A percentile compares a stretch with the other conserved stretches of the same genome.
phyloP scores from a whole-genome alignment of 2,329 filamentous ascomycete genomes.

The Cladosporium velox region DNA sequence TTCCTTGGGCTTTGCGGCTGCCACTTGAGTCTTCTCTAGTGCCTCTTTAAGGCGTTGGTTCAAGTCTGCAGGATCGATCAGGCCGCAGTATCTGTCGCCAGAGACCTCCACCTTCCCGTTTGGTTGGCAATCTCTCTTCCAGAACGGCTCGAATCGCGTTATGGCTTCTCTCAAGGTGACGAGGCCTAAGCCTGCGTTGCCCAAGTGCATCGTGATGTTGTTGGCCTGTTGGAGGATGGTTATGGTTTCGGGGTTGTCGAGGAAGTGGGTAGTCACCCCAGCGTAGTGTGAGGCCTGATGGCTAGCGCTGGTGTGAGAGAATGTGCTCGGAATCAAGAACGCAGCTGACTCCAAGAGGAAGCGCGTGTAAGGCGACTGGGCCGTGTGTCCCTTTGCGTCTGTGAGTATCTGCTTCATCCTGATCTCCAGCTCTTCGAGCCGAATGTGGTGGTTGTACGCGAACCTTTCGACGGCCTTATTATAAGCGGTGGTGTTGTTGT shows the following conservation, averaged over 20 bases:
- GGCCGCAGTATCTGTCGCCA: background rate
- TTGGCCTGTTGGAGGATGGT: background rate
- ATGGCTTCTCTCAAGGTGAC: background rate
- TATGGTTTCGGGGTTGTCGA: background rate
- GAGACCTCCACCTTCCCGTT: background rate
- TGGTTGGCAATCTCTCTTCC: background rate
- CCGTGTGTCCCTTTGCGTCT: background rate
- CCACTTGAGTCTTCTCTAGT: background rate
- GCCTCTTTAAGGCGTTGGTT: background rate
- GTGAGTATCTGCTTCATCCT: background rate
- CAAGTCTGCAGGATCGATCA: background rate
- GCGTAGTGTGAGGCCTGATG: background rate
- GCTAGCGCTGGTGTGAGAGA: background rate
- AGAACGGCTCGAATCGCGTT: background rate
- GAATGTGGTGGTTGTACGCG: background rate
- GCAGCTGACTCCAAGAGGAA: background rate
- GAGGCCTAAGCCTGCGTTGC: background rate
- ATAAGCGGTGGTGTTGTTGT: background rate
- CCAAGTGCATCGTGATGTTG: background rate
- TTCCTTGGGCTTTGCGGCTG: background rate
- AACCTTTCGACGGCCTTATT: background rate
- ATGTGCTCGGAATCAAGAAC: background rate
- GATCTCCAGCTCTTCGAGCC: background rate
- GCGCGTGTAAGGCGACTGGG: background rate
- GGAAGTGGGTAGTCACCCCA: background rate